phyloP scores from a whole-genome alignment of 108 stramenopile species.

The Skeletonema menzelii region DNA sequence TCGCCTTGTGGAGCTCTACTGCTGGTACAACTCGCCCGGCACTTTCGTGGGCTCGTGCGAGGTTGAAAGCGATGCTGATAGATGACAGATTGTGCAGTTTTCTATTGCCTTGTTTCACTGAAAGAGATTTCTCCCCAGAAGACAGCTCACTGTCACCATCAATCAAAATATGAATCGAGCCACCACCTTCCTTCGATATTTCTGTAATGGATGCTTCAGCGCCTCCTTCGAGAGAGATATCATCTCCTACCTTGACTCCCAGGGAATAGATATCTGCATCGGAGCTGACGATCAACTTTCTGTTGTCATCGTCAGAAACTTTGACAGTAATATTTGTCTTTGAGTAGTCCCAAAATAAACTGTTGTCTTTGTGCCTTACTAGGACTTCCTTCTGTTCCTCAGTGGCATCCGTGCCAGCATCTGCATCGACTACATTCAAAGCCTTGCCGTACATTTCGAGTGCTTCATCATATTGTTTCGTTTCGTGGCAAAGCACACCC shows the following conservation, averaged over 20 bases:
- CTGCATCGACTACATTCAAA: constrained; percentile 54
- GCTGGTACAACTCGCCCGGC: constrained; percentile 74
- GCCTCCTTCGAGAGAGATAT: constrained; percentile 23
- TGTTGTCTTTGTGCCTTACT: constrained; percentile 64
- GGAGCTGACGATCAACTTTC: constrained; percentile 32
- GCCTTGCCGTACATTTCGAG: constrained; percentile 63
- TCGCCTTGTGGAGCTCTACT: constrained; percentile 86
- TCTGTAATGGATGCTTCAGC: constrained; percentile 23
- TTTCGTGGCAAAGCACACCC: constrained; percentile 84
- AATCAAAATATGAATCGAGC: constrained; percentile 18
- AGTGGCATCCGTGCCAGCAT: constrained; percentile 20
- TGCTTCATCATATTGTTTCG: constrained; percentile 72
- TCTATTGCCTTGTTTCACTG: constrained; percentile 67
- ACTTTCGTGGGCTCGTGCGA: constrained; percentile 84
- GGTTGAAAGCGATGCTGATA: constrained; percentile 83
- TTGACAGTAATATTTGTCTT: constrained; percentile 30
- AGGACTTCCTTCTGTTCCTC: constrained; percentile 39
- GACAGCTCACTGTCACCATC: constrained; percentile 11
- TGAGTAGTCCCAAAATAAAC: constrained; percentile 69
- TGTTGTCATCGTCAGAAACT: constrained; percentile 12
- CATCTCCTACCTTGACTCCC: constrained; percentile 46
- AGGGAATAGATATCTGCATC: constrained; percentile 30
- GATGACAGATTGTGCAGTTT: constrained; percentile 57
- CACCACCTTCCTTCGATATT: constrained; percentile 25
- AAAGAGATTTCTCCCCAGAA: constrained; percentile 22